Percentiles rank a stretch among this genome's conserved stretches.
Evolutionary conservation across 768 basidiomycete genomes (phyloP).

Genomic region (Tulasnella sp.): DNA sequence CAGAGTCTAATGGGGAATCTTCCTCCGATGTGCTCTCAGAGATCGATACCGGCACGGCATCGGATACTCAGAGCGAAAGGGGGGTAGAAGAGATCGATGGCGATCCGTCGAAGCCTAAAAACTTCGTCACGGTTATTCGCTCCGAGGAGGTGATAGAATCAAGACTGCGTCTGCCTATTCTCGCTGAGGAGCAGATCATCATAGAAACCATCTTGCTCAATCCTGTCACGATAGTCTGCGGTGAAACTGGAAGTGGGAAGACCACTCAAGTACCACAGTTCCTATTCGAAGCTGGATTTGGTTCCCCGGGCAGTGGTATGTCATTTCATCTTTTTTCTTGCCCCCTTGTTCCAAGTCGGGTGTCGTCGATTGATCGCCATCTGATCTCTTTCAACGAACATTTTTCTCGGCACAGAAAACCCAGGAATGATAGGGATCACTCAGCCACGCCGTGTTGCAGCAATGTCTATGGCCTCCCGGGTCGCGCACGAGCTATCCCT

Average conservation of each 20-base stretch:
- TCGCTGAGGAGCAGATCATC: constrained; percentile 86
- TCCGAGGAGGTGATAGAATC: constrained; percentile 62
- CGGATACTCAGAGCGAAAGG: no score
- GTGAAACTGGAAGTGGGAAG: constrained; percentile 98
- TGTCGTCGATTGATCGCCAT: no score
- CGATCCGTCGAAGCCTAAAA: constrained; percentile 27
- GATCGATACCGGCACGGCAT: no score
- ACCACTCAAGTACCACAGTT: constrained; percentile 98
- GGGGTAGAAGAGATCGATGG: constrained; percentile 18
- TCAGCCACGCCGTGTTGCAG: constrained; percentile 94
- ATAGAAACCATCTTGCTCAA: constrained; percentile 85
- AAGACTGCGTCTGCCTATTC: constrained; percentile 72
- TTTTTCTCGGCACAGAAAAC: constrained; percentile 53
- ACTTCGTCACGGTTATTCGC: constrained; percentile 44
- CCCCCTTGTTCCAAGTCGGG: not conserved
- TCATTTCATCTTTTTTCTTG: constrained; percentile 29
- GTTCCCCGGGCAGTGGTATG: constrained; percentile 67
- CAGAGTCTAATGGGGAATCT: constrained; percentile 19
- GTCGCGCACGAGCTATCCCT: constrained; percentile 90
- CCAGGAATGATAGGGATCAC: constrained; percentile 98
- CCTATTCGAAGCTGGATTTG: constrained; percentile 94
- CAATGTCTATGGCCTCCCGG: constrained; percentile 88
- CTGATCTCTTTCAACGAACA: no score
- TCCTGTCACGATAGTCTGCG: constrained; percentile 74
- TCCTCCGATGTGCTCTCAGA: no score